These are phyloP conservation scores for Populus hybrid DNA, from an alignment of 441 rosid species.

Conservation along the genomic window DNA sequence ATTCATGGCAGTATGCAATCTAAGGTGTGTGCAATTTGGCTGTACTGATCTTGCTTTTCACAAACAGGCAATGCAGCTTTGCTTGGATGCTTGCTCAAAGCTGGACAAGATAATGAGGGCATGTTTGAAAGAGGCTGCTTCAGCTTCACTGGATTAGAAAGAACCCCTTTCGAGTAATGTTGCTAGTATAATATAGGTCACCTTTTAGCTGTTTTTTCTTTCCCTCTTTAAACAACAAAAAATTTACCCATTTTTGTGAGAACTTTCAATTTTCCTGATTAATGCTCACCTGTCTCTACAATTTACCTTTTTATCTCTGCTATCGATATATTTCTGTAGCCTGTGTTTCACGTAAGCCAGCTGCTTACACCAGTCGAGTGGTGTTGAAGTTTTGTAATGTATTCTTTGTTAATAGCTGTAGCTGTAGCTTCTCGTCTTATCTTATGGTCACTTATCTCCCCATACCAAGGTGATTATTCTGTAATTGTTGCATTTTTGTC, in stretches of 20 bases:
- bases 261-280: not conserved
- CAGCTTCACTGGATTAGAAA: slow-evolving; percentile 43
- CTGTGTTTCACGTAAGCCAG: not conserved
- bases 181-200: not conserved
- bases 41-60: slow-evolving; percentile 11
- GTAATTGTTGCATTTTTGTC: not conserved
- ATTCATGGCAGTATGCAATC: not conserved
- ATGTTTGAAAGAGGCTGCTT: slow-evolving; percentile 64
- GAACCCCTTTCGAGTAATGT: not conserved
- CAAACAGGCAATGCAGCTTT: slow-evolving; percentile 76
- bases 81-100: slow-evolving; percentile 71
- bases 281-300: not conserved
- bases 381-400: not conserved
- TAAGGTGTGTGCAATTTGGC: not conserved
- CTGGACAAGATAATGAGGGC: slow-evolving; percentile 71
- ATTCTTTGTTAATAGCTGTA: not conserved
- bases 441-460: not conserved
- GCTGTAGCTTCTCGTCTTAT: not conserved
- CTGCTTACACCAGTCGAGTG: not conserved
- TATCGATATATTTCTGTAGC: not conserved
- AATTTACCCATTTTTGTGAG: not conserved
- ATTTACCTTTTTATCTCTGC: not conserved
- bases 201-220: not conserved
- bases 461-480: not conserved
- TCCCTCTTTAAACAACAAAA: not conserved